These are phyloP conservation scores for Wickerhamiella domercqiae DNA, from an alignment of 805 yeast genomes.

Conservation along the genomic window DNA sequence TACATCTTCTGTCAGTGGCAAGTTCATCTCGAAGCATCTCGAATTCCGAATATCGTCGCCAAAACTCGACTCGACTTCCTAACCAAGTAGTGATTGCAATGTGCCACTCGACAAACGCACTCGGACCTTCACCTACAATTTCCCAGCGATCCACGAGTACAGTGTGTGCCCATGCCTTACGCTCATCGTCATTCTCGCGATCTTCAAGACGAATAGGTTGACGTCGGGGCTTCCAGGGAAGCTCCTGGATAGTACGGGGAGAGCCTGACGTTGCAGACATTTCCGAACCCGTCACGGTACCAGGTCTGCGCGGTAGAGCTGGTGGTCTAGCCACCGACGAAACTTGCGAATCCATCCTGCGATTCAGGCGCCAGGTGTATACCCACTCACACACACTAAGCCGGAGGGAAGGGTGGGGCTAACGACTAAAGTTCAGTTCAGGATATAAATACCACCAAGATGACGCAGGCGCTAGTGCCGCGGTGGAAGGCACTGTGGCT, in stretches of 20 bases:
- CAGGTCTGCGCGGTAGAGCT: background rate
- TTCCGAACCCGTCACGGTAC: background rate
- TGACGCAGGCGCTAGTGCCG: too few relatives aligned
- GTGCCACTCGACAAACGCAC: conserved; percentile 31
- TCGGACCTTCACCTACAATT: conserved; percentile 25
- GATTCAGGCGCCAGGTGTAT: too few relatives aligned
- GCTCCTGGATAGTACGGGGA: background rate
- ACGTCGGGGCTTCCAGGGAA: conserved; percentile 1
- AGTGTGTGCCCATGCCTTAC: conserved; percentile 26
- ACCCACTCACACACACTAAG: too few relatives aligned
- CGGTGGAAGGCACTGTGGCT: conserved; percentile 20
- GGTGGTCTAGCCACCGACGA: background rate
- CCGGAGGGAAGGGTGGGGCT: too few relatives aligned
- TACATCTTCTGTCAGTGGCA: conserved; percentile 24
- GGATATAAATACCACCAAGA: too few relatives aligned
- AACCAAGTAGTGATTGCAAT: conserved; percentile 25
- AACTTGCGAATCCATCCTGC: too few relatives aligned
- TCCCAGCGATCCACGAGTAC: conserved; percentile 29
- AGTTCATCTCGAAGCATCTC: conserved; percentile 32
- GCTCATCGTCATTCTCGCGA: conserved; percentile 7
- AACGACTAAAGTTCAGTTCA: too few relatives aligned
- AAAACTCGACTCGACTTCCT: conserved; percentile 28
- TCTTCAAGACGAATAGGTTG: conserved; percentile 17
- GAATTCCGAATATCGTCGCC: conserved; percentile 54
- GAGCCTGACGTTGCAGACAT: too few relatives aligned